Conservation (phyloP, 768 basidiomycete genomes). For the Suillus spraguei region DNA sequence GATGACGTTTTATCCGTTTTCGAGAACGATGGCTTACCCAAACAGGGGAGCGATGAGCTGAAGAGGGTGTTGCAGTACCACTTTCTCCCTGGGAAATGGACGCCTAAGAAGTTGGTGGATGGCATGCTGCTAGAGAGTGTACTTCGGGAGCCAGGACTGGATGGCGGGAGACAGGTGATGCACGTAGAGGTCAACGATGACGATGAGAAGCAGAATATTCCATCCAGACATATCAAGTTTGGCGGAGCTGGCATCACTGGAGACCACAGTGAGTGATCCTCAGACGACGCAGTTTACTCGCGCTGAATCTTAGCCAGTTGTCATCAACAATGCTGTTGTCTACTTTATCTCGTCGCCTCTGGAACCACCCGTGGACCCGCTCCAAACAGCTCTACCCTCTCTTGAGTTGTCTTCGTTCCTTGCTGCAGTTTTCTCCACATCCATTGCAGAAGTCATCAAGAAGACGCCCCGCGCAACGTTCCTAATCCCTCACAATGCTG, state of each 20-base stretch:
- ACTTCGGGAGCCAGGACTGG: constrained; percentile 70
- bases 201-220: constrained; percentile 47
- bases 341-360: constrained; percentile 89
- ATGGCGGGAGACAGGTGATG: constrained; percentile 70
- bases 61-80: constrained; percentile 83
- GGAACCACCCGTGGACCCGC: constrained; percentile 76
- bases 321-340: constrained; percentile 76
- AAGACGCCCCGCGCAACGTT: constrained; percentile 72
- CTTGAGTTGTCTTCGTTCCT: constrained; percentile 92
- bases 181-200: constrained; percentile 60
- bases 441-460: constrained; percentile 71
- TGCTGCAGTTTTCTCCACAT: constrained; percentile 86
- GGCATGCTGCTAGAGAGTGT: constrained; percentile 82
- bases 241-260: constrained; percentile 82
- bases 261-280: constrained; percentile 60
- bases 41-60: constrained; percentile 67
- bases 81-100: constrained; percentile 84
- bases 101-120: constrained; percentile 66
- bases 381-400: constrained; percentile 78
- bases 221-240: constrained; percentile 67
- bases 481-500: constrained; percentile 87
- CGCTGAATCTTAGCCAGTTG: constrained; percentile 45
- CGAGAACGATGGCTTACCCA: constrained; percentile 53
- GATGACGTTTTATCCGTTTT: constrained; percentile 80
- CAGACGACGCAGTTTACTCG: constrained; percentile 14